Evolutionary conservation across 2,329 filamentous ascomycete species (phyloP).

Genomic region (Pleurostoma richardsiae): DNA sequence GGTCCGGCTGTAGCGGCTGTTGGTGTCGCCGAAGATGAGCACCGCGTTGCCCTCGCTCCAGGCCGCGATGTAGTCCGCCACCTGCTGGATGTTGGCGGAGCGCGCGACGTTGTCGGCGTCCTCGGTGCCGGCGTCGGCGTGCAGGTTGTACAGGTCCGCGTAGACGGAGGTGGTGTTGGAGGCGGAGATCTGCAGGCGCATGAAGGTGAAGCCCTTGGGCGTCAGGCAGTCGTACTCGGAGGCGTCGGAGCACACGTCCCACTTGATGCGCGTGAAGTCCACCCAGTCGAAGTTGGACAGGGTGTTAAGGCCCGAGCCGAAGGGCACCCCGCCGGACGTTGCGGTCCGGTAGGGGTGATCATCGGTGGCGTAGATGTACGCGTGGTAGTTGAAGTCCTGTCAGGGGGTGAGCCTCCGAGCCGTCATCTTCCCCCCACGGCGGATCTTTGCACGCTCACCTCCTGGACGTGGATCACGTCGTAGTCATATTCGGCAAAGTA

Average conservation of each 20-base stretch:
- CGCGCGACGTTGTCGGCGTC: constrained; percentile 48
- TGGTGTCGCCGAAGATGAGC: constrained; percentile 60
- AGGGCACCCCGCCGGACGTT: constrained; percentile 58
- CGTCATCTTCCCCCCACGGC: background rate
- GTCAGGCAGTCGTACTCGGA: constrained; percentile 58
- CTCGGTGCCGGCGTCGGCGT: constrained; percentile 58
- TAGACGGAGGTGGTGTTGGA: constrained; percentile 34
- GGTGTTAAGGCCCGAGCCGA: constrained; percentile 62
- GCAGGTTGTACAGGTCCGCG: constrained; percentile 62
- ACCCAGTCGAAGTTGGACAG: constrained; percentile 54
- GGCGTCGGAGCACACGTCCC: constrained; percentile 51
- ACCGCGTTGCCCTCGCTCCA: constrained; percentile 57
- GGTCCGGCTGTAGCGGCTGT: constrained; percentile 56
- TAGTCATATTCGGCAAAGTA: constrained; percentile 52
- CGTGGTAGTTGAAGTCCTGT: constrained; percentile 63
- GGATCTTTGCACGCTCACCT: constrained; percentile 28
- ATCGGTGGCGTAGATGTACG: constrained; percentile 55
- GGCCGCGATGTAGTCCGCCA: constrained; percentile 50
- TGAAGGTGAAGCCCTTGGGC: constrained; percentile 65
- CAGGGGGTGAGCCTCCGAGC: constrained; percentile 8
- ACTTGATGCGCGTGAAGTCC: constrained; percentile 52
- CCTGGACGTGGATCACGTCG: constrained; percentile 61
- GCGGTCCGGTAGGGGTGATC: constrained; percentile 55
- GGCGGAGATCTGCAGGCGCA: constrained; percentile 48
- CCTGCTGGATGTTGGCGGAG: constrained; percentile 53